Percentiles rank a stretch among this genome's conserved stretches.
Evolutionary conservation across 2,329 filamentous ascomycete genomes (phyloP).

Genomic region (Diplocarpon mali): DNA sequence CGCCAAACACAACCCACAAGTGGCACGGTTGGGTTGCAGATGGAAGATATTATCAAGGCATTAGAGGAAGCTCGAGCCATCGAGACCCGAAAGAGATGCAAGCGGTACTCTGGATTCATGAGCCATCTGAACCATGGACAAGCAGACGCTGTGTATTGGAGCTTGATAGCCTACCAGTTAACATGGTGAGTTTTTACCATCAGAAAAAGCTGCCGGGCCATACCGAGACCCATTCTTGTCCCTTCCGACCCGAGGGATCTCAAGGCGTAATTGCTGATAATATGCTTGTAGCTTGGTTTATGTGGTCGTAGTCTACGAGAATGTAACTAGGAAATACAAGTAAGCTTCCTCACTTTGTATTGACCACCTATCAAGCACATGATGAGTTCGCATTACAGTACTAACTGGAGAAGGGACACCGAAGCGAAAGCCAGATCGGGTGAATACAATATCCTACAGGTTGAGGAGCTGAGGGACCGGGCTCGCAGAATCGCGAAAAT

Average conservation of each 20-base stretch:
- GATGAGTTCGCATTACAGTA: background rate
- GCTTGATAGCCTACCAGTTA: constrained; percentile 29
- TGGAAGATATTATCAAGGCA: too few relatives aligned
- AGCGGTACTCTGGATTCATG: constrained; percentile 33
- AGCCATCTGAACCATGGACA: constrained; percentile 31
- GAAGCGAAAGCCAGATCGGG: background rate
- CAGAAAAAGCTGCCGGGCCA: background rate
- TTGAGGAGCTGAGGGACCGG: background rate
- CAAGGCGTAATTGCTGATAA: too few relatives aligned
- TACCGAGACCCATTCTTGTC: too few relatives aligned
- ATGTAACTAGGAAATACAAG: background rate
- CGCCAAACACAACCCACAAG: too few relatives aligned
- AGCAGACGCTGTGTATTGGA: constrained; percentile 36
- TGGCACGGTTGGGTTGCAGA: too few relatives aligned
- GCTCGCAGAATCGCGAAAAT: background rate
- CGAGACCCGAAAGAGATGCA: constrained; percentile 16
- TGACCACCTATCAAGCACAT: background rate
- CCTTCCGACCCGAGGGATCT: too few relatives aligned
- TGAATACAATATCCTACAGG: background rate
- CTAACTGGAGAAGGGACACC: background rate
- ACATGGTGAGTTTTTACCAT: background rate
- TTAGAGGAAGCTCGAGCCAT: too few relatives aligned
- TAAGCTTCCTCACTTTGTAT: background rate
- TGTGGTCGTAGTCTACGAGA: constrained; percentile 22
- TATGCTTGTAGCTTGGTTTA: constrained; percentile 24